Evolutionary conservation across 306 rosid species (phyloP).

Genomic region (Rosa rugosa): DNA sequence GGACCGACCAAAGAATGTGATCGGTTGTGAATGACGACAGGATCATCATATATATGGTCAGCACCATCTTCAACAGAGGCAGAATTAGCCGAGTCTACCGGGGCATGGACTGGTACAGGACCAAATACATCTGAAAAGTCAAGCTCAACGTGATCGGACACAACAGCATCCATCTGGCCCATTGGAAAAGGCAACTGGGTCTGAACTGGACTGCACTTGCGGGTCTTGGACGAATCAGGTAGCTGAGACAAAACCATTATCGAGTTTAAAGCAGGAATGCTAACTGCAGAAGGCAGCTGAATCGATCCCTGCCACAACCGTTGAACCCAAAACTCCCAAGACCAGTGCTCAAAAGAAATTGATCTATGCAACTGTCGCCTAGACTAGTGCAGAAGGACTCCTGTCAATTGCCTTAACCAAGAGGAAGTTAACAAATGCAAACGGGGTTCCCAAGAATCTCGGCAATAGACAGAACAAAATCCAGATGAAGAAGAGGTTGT

Average conservation of each 20-base stretch:
- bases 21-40: conserved; percentile 66
- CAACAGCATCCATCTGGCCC: conserved; percentile 36
- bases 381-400: conserved; percentile 54
- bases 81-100: conserved; percentile 40
- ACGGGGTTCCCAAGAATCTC: conserved; percentile 78
- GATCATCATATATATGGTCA: conserved; percentile 72
- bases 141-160: conserved; percentile 67
- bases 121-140: conserved; percentile 94
- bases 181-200: conserved; percentile 46
- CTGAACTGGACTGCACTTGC: conserved; percentile 40
- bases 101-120: conserved; percentile 51
- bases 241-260: conserved; percentile 78
- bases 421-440: conserved; percentile 68
- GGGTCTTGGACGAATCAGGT: conserved; percentile 47
- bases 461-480: conserved; percentile 80
- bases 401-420: conserved; percentile 79
- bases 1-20: conserved; percentile 97
- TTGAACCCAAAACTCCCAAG: conserved; percentile 36
- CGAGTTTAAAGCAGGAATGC: conserved; percentile 29
- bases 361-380: conserved; percentile 35
- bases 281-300: conserved; percentile 35
- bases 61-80: conserved; percentile 43
- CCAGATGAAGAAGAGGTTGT: conserved; percentile 73
- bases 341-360: conserved; percentile 27
- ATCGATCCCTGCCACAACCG: conserved; percentile 31